phyloP scores from a whole-genome alignment of 2,329 filamentous ascomycete species.

The Lecanicillium sp. region DNA sequence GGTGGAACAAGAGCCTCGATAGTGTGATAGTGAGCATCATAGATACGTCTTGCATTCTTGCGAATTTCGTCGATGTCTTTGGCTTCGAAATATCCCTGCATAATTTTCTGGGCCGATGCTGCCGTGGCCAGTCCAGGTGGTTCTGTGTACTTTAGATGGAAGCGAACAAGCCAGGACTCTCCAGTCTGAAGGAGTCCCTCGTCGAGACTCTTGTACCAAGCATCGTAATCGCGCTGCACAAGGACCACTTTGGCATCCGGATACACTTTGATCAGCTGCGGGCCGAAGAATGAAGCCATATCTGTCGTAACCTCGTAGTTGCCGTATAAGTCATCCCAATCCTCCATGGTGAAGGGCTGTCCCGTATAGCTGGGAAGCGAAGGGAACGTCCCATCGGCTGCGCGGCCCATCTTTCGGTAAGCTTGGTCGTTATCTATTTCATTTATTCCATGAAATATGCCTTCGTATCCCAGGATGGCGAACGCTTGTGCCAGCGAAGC shows the following conservation, averaged over 20 bases:
- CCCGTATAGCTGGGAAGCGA: constrained; percentile 19
- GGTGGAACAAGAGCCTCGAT: constrained; percentile 15
- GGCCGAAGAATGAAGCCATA: constrained; percentile 14
- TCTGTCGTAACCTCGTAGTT: constrained; percentile 19
- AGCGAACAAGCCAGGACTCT: not conserved
- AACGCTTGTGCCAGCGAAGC: constrained; percentile 25
- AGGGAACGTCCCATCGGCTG: constrained; percentile 21
- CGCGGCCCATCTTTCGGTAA: constrained; percentile 17
- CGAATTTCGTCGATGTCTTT: not conserved
- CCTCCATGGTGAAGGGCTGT: constrained; percentile 15
- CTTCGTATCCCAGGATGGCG: constrained; percentile 21
- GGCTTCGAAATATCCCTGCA: constrained; percentile 9
- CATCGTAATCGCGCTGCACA: constrained; percentile 18
- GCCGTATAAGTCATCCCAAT: constrained; percentile 25
- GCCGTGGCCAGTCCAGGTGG: not conserved
- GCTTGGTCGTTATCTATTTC: constrained; percentile 15
- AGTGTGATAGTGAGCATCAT: constrained; percentile 18
- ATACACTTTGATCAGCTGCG: constrained; percentile 17
- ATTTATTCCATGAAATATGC: constrained; percentile 22
- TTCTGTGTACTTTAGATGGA: not conserved
- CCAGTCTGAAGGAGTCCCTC: constrained; percentile 11
- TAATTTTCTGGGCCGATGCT: constrained; percentile 7
- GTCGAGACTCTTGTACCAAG: constrained; percentile 18
- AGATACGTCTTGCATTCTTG: constrained; percentile 12
- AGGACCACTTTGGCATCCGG: constrained; percentile 22